Conservation (phyloP, 805 yeast genomes). For the Pichia eremophila region DNA sequence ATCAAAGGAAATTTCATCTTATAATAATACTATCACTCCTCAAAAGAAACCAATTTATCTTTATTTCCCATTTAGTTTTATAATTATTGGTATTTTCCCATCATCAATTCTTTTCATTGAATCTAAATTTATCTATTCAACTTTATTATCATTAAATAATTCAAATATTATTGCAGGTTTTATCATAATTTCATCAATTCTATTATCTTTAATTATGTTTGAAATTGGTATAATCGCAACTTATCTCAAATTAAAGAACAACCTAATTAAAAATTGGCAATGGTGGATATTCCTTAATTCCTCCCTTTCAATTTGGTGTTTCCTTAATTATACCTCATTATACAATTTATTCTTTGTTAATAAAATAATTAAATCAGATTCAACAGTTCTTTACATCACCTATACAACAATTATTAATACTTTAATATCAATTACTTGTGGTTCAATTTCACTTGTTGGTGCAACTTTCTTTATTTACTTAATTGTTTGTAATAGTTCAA, state of each 20-base stretch:
- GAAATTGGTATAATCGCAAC: constrained; percentile 67
- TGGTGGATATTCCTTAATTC: constrained; percentile 74
- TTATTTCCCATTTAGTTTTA: constrained; percentile 25
- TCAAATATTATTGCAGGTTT: constrained; percentile 62
- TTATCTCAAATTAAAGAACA: constrained; percentile 47
- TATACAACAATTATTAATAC: constrained; percentile 60
- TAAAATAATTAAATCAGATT: constrained; percentile 56
- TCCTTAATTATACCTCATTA: constrained; percentile 56
- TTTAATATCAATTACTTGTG: constrained; percentile 60
- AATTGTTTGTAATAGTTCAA: constrained; percentile 1
- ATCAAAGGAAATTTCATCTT: not conserved
- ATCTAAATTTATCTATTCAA: constrained; percentile 58
- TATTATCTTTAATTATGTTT: constrained; percentile 52
- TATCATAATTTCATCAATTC: constrained; percentile 48
- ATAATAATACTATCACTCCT: not conserved
- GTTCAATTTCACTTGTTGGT: constrained; percentile 63
- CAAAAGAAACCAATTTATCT: constrained; percentile 29
- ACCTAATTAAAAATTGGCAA: constrained; percentile 55
- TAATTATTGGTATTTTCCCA: constrained; percentile 63
- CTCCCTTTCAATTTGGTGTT: constrained; percentile 59
- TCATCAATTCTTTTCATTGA: constrained; percentile 78
- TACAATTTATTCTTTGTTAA: constrained; percentile 54
- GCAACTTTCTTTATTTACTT: constrained; percentile 53
- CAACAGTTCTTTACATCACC: constrained; percentile 57
- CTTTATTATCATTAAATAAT: constrained; percentile 43